Evolutionary conservation across 2,329 filamentous ascomycete genomes (phyloP).

Genomic region (Xylariaceae sp.): DNA sequence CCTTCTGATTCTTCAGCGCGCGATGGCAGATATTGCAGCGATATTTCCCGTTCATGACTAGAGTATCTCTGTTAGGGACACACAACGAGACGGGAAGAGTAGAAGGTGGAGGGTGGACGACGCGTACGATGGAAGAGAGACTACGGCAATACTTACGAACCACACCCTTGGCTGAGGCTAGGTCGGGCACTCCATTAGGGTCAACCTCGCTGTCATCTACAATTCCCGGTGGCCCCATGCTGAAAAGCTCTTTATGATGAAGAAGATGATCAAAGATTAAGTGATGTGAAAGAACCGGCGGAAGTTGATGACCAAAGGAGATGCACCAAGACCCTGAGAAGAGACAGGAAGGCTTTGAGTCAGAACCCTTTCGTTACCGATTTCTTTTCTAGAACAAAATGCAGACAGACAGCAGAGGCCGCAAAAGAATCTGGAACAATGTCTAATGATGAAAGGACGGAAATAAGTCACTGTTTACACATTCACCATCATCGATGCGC

Average conservation of each 20-base stretch:
- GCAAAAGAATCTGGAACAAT: neutral
- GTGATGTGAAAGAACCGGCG: neutral
- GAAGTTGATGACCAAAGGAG: neutral
- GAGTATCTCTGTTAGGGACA: neutral
- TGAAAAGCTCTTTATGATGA: neutral
- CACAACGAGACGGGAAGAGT: neutral
- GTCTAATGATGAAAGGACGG: neutral
- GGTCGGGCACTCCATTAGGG: neutral
- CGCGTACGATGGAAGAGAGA: neutral
- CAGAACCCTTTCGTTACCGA: neutral
- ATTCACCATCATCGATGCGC: neutral
- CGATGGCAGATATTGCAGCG: conserved; percentile 7
- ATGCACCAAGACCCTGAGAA: neutral
- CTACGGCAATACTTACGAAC: conserved; percentile 2
- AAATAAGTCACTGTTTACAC: too few species aligned
- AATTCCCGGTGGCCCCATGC: neutral
- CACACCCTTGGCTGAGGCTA: neutral
- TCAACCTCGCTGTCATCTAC: neutral
- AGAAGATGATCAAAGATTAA: neutral
- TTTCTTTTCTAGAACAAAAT: neutral
- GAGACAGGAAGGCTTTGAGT: neutral
- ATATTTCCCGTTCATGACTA: conserved; percentile 8
- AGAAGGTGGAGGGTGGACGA: neutral
- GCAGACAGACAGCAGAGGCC: neutral
- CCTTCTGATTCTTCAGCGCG: neutral